Percentiles rank a stretch among this genome's conserved stretches.
phyloP scores from a whole-genome alignment of 495 filamentous ascomycete species.

The Aspergillus panamensis region DNA sequence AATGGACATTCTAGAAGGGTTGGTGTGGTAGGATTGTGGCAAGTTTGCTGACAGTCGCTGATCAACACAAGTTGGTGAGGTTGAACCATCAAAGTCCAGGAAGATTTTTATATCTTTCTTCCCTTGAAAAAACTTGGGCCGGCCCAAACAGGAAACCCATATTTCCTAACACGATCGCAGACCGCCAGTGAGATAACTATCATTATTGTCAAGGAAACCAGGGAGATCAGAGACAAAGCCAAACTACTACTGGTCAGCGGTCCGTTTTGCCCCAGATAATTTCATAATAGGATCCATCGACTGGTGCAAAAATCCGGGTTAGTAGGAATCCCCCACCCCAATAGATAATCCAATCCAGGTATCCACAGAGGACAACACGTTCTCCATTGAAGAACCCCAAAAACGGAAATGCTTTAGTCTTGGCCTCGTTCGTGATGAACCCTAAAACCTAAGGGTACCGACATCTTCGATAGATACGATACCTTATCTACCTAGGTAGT shows the following conservation, averaged over 20 bases:
- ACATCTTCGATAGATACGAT: no score
- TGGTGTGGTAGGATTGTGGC: slow-evolving; percentile 7
- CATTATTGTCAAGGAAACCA: background rate
- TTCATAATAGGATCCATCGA: slow-evolving; percentile 3
- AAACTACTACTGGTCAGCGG: background rate
- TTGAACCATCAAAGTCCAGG: background rate
- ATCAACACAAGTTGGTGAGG: background rate
- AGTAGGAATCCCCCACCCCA: background rate
- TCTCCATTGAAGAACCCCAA: background rate
- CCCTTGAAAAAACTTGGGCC: no score
- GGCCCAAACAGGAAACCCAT: no score
- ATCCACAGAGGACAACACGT: slow-evolving; percentile 1
- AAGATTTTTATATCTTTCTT: no score
- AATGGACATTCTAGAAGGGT: slow-evolving; percentile 26
- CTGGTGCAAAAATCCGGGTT: background rate
- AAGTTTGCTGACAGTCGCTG: background rate
- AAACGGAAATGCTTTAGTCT: background rate
- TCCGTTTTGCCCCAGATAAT: slow-evolving; percentile 17
- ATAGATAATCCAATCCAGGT: slow-evolving; percentile 4
- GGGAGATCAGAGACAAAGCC: background rate
- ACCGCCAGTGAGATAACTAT: background rate
- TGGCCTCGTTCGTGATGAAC: background rate
- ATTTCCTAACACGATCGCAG: background rate
- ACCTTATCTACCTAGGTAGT: no score
- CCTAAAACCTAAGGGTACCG: background rate